Conservation (phyloP, 2,329 filamentous ascomycete genomes). For the Aspergillus sp. region DNA sequence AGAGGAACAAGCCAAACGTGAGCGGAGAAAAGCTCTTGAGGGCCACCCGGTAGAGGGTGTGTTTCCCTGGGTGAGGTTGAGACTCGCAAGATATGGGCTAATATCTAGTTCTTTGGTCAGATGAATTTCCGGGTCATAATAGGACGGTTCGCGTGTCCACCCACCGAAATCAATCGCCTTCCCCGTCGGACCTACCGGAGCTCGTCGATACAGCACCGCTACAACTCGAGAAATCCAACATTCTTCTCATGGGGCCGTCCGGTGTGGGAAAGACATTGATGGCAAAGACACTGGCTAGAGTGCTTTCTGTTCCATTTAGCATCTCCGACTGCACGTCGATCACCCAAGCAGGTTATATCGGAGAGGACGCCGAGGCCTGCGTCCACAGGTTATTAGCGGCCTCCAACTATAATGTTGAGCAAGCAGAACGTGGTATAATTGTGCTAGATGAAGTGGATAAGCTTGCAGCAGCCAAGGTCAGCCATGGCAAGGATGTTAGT, state of each 20-base stretch:
- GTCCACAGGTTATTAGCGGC: conserved; percentile 86
- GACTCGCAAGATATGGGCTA: neutral
- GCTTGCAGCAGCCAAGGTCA: conserved; percentile 79
- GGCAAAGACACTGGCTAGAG: conserved; percentile 76
- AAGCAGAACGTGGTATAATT: conserved; percentile 85
- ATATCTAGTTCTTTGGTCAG: conserved; percentile 29
- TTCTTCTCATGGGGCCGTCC: conserved; percentile 82
- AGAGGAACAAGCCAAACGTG: conserved; percentile 63
- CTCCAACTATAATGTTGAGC: conserved; percentile 77
- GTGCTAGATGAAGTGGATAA: conserved; percentile 98
- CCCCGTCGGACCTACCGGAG: conserved; percentile 27
- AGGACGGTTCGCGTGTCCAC: conserved; percentile 39
- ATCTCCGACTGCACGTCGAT: conserved; percentile 95
- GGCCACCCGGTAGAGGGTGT: conserved; percentile 73
- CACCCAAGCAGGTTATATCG: conserved; percentile 94
- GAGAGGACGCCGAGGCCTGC: conserved; percentile 93
- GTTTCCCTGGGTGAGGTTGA: conserved; percentile 1
- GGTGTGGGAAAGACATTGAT: conserved; percentile 97
- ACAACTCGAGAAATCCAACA: conserved; percentile 91
- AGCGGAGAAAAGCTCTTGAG: conserved; percentile 61
- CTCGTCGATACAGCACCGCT: conserved; percentile 54
- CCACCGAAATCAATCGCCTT: conserved; percentile 18
- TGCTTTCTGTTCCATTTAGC: conserved; percentile 90
- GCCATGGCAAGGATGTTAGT: conserved; percentile 86
- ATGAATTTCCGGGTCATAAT: conserved; percentile 58